A percentile compares a stretch with the other conserved stretches of the same genome.
phyloP scores from a whole-genome alignment of 345 rosid genomes.

The Eutrema japonicum region DNA sequence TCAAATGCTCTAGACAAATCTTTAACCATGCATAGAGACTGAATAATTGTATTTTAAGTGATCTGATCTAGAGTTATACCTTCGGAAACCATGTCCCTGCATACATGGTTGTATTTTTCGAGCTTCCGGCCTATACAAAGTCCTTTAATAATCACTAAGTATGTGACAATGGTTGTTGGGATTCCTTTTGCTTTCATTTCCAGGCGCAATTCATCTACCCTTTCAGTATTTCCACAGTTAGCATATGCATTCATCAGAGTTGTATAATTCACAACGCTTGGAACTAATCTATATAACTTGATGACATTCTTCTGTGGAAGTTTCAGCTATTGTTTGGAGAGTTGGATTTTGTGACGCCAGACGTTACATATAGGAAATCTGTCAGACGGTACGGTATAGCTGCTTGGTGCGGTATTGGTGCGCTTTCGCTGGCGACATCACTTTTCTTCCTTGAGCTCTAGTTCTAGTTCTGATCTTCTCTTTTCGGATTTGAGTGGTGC shows the following conservation, averaged over 20 bases:
- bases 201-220: constrained; percentile 48
- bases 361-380: no score
- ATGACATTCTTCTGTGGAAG: constrained; percentile 41
- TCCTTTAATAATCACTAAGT: constrained; percentile 66
- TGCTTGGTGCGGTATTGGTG: no score
- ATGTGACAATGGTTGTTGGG: constrained; percentile 59
- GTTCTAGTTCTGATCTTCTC: no score
- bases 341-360: no score
- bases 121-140: constrained; percentile 57
- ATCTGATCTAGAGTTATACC: constrained; percentile 66
- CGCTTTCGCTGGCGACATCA: no score
- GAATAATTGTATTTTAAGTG: constrained; percentile 64
- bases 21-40: constrained; percentile 51
- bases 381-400: no score
- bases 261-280: constrained; percentile 66
- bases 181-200: constrained; percentile 59
- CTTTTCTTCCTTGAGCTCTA: no score
- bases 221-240: constrained; percentile 48
- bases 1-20: constrained; percentile 51
- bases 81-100: constrained; percentile 52
- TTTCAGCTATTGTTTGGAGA: no score
- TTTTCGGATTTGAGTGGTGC: no score
- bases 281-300: constrained; percentile 53
- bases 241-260: constrained; percentile 75
- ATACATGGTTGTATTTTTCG: constrained; percentile 47